A percentile compares a stretch with the other conserved stretches of the same genome.
Evolutionary conservation across 75 land plant genomes (phyloP).

Genomic region (Chamaecyparis obtusa): DNA sequence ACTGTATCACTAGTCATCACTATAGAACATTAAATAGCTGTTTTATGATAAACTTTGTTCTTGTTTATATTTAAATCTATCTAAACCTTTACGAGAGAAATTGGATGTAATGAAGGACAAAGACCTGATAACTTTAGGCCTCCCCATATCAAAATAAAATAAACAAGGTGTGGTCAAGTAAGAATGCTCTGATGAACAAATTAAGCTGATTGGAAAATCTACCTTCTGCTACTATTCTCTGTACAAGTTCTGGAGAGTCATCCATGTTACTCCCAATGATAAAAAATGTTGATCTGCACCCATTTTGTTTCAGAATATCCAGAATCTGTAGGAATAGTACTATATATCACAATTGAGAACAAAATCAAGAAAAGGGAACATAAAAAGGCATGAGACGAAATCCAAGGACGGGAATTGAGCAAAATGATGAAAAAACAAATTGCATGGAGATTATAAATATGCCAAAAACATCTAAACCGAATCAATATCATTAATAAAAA

Average conservation of each 20-base stretch:
- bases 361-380: conserved; percentile 7
- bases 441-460: not conserved
- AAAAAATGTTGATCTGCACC: conserved; percentile 49
- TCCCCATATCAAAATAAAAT: not conserved
- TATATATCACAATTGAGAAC: not conserved
- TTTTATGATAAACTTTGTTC: not conserved
- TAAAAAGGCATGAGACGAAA: not conserved
- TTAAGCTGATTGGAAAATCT: conserved; percentile 4
- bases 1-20: not conserved
- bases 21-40: not conserved
- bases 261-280: conserved; percentile 53
- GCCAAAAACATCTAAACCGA: not conserved
- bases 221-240: conserved; percentile 40
- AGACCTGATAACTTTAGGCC: not conserved
- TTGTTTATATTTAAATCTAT: not conserved
- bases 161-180: not conserved
- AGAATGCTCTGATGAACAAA: not conserved
- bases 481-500: not conserved
- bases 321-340: conserved; percentile 22
- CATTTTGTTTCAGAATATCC: conserved; percentile 36
- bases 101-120: not conserved
- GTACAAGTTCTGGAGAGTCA: conserved; percentile 33
- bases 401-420: not conserved
- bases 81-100: not conserved
- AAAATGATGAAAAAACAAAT: not conserved